A percentile compares a stretch with the other conserved stretches of the same genome.
Conservation (phyloP, 2,329 filamentous ascomycete species). For the Trichoderma lentiforme region DNA sequence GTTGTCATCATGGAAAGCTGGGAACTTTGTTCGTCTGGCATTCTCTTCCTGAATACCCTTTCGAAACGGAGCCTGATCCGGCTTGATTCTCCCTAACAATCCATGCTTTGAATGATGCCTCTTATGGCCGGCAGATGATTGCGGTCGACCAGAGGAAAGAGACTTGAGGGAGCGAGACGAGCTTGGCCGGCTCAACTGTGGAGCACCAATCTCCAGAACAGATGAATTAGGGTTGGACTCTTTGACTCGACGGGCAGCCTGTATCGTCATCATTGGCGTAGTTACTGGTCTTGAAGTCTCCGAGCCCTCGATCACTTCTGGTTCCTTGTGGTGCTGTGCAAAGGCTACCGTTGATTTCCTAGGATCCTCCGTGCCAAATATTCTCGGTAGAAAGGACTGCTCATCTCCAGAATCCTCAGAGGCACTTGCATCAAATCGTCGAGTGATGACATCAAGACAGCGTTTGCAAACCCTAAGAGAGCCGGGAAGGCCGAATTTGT, state of each 20-base stretch:
- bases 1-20: slow-evolving; percentile 97
- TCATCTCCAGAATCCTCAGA: slow-evolving; percentile 87
- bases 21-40: slow-evolving; percentile 60
- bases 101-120: slow-evolving; percentile 87
- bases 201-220: slow-evolving; percentile 83
- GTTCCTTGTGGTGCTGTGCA: slow-evolving; percentile 36
- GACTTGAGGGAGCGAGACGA: slow-evolving; percentile 88
- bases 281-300: slow-evolving; percentile 53
- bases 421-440: slow-evolving; percentile 78
- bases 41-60: slow-evolving; percentile 65
- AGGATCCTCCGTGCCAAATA: slow-evolving; percentile 55
- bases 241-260: slow-evolving; percentile 61
- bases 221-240: slow-evolving; percentile 85
- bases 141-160: slow-evolving; percentile 62
- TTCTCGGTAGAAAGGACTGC: slow-evolving; percentile 63
- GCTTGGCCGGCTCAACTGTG: slow-evolving; percentile 81
- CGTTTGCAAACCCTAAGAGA: slow-evolving; percentile 88
- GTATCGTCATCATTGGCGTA: slow-evolving; percentile 71
- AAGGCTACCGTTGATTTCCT: slow-evolving; percentile 37
- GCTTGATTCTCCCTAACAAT: slow-evolving; percentile 71
- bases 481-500: slow-evolving; percentile 81
- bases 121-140: slow-evolving; percentile 72
- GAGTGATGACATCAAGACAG: slow-evolving; percentile 86
- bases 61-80: slow-evolving; percentile 83
- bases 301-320: slow-evolving; percentile 40